These are phyloP conservation scores for Vinca minor DNA, from an alignment of 257 asterid genomes.

Conservation along the genomic window DNA sequence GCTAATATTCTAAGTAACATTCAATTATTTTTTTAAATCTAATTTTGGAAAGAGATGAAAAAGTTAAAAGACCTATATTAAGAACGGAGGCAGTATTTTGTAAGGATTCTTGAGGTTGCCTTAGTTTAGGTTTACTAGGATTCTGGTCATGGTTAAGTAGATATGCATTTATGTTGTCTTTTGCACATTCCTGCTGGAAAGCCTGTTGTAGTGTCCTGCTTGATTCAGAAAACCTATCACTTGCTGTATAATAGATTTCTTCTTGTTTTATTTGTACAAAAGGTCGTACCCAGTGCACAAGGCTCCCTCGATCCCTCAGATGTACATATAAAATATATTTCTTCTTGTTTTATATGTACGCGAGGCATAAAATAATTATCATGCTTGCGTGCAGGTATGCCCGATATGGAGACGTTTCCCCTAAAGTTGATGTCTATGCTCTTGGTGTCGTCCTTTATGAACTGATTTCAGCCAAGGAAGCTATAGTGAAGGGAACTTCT, in stretches of 20 bases:
- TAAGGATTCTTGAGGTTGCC: neutral
- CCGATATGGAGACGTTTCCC: constrained; percentile 79
- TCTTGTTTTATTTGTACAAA: constrained; percentile 4
- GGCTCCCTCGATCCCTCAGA: no score
- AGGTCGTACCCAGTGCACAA: no score
- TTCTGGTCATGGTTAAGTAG: neutral
- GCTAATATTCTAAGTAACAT: neutral
- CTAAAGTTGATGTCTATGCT: constrained; percentile 92
- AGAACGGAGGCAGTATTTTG: no score
- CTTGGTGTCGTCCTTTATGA: constrained; percentile 91
- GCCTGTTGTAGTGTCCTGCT: neutral
- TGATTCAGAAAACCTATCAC: neutral
- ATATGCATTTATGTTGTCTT: neutral
- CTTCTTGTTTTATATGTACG: constrained; percentile 4
- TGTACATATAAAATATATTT: neutral
- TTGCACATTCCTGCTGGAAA: neutral
- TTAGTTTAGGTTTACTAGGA: neutral
- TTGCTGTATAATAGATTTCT: neutral
- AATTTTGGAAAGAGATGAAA: neutral
- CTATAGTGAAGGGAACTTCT: constrained; percentile 57
- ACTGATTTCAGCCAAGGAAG: constrained; percentile 85
- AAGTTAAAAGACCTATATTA: no score
- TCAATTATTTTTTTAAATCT: neutral
- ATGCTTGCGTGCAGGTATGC: constrained; percentile 62
- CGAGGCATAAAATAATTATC: neutral